Evolutionary conservation across 495 filamentous ascomycete species (phyloP), one percentile per base, ranked within the genome.

Genomic region (Penicillium maclennaniae): DNA sequence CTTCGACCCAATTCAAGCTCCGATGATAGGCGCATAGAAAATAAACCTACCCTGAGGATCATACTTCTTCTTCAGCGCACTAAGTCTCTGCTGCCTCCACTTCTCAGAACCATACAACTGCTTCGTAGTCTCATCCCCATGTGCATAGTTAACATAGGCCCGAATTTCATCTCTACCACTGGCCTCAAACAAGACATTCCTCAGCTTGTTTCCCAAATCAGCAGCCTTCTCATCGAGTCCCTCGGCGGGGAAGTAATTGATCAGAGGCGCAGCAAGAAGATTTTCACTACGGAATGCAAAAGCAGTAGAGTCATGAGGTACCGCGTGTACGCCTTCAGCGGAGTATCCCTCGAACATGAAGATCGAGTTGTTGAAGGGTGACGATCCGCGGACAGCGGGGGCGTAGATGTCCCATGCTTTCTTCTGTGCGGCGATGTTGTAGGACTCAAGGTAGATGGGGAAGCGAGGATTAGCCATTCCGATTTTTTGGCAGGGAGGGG

Each of bases 131-230:
- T 86, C 82, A 27, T 76, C 63, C 3, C 83, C 82, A 45, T 72
- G 71, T 0, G 83, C 83, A 64, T 86, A 85, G 58, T 85, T 86
- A 41, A 85, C 75, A 51, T 86, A 86, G 0, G 75, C 61, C 27
- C 72, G 64, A 47, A 79, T 43, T 27, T 77, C 55, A 4, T 53
- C 28, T 10, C 54, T 39, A 0, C 71, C 75, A 52, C 58, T 74
- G 4, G 58, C 76, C 6, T 72, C 42, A 25, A 60, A 57, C 3
- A 82, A 61, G 9, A 79, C 69, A 7, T 72, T 34, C 6, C 76
- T 69, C 12, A 81, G 57, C 55, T 71, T 45, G 6, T 74, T 64
- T 1, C 76, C 77, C 17, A 77, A n/a, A 19, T 62, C 44, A 8
- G 51, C 46, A 3, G 71, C 77, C 26, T 63, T 40, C 38, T 6